Base-by-base conservation (phyloP, 306 rosid genomes). In the Glycine latifolia region DNA sequence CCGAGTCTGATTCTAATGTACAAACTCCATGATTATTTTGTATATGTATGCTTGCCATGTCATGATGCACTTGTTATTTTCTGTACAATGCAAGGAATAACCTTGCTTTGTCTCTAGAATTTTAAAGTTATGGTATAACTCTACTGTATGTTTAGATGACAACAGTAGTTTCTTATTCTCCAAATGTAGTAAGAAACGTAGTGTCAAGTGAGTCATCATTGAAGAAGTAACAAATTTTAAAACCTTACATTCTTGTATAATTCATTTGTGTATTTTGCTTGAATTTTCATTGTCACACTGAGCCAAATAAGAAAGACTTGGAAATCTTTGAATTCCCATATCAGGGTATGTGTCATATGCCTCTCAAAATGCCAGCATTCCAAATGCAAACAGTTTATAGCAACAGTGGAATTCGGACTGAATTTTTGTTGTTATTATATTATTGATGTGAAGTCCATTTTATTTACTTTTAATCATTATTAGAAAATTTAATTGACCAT, bases 1-100 rank as follows among this genome's bases (percentile, higher is more conserved):
- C 91, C 8, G 94, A 84, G 70, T 87, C 94, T 16, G 91, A 89
- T 74, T 79, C 87, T 72, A 72, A 75, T 68, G 71, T 85, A 71
- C 87, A 85, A 72, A 90, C 91, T 67, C 90, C 88, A 33, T 87
- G 83, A 90, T 52, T 37, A 3, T 81, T 68, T 70, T 49, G 17
- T 71, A 20, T 4, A 9, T 5, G 54, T 67, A 44, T 44, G 12
- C 56, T 46, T 17, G 41, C 56, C 41, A 2, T 69, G 74, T 41
- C 16, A 46, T 67, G 54, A 10, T 65, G 71, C 6, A 15, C 37
- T 43, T 8, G 33, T 10, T 67, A 67, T 67, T 43, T 67, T 67
- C 73, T 67, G 14, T 5, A 10, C 35, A 16, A 43, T 5, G 8
- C 72, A 67, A 43, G 74, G 74, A 69, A 47, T 17, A 69, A 44